Percentiles rank a stretch among this genome's conserved stretches.
These are phyloP conservation scores for Microdochium bolleyi DNA, from an alignment of 2,329 filamentous ascomycete species.

Conservation along the genomic window DNA sequence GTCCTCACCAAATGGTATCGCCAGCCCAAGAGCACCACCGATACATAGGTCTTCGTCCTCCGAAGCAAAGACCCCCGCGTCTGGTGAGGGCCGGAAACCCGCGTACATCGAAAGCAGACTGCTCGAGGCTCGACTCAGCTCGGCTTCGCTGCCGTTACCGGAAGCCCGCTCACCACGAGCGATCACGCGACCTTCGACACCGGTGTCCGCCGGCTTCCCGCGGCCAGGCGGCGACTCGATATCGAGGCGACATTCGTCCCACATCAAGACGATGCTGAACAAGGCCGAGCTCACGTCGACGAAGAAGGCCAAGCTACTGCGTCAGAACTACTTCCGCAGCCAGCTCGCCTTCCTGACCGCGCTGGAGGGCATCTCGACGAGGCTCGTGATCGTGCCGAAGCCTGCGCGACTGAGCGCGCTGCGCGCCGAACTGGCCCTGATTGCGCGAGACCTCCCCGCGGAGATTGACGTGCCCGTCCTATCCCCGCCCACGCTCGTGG, in stretches of 20 bases:
- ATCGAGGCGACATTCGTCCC: conserved; percentile 52
- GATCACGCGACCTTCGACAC: conserved; percentile 46
- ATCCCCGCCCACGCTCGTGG: conserved; percentile 65
- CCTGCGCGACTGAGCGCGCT: conserved; percentile 73
- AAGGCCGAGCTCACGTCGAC: conserved; percentile 53
- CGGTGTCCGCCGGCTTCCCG: conserved; percentile 45
- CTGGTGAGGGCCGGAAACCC: conserved; percentile 25
- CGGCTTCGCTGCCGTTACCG: conserved; percentile 59
- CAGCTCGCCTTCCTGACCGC: conserved; percentile 76
- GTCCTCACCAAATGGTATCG: neutral
- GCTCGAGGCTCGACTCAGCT: conserved; percentile 56
- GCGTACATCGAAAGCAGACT: conserved; percentile 43
- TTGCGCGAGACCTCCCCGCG: conserved; percentile 72
- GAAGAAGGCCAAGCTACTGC: conserved; percentile 64
- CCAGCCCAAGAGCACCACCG: neutral
- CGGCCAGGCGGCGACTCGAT: conserved; percentile 37
- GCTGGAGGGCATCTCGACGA: conserved; percentile 76
- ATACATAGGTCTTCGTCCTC: neutral
- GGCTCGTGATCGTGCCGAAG: conserved; percentile 76
- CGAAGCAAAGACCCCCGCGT: neutral
- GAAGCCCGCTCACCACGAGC: conserved; percentile 46
- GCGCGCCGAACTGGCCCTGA: conserved; percentile 71
- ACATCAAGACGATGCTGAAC: conserved; percentile 46
- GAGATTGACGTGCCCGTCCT: conserved; percentile 80
- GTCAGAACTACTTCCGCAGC: conserved; percentile 77